Evolutionary conservation across 192 early-diverging fungal genomes (phyloP).

Genomic region (Umbelopsis sp.): DNA sequence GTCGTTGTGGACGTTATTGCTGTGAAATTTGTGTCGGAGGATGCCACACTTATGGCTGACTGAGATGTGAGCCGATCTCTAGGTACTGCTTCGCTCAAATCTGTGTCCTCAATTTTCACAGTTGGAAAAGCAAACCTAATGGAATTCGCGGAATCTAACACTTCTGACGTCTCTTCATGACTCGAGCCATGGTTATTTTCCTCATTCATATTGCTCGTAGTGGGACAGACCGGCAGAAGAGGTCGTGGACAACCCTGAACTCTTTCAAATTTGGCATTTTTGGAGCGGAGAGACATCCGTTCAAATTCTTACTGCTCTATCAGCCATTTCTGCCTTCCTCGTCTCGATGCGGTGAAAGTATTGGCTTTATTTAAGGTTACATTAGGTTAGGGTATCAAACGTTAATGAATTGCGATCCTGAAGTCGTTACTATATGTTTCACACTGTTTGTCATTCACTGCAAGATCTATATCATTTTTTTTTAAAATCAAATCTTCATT

Average conservation of each 20-base stretch:
- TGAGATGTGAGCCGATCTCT: not conserved
- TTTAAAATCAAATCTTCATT: not conserved
- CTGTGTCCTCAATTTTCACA: not conserved
- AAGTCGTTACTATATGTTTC: not conserved
- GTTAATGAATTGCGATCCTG: not conserved
- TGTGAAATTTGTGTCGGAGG: conserved; percentile 18
- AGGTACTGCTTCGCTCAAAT: not conserved
- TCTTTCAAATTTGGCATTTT: not conserved
- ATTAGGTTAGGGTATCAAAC: too few species aligned
- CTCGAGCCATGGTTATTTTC: not conserved
- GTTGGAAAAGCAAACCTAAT: not conserved
- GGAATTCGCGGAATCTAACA: not conserved
- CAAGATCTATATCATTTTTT: not conserved
- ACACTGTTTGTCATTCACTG: not conserved
- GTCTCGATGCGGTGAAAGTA: too few species aligned
- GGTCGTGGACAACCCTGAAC: not conserved
- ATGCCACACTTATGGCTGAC: conserved; percentile 6
- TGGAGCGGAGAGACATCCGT: conserved; percentile 2
- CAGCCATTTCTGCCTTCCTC: too few species aligned
- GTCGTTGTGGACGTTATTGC: conserved; percentile 4
- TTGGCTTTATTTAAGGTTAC: too few species aligned
- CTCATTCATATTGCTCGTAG: not conserved
- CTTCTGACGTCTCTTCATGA: not conserved
- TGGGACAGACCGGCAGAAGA: not conserved
- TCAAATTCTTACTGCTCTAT: not conserved